Conservation (phyloP, 1,284 basidiomycete species). For the Cryptococcus sp. region DNA sequence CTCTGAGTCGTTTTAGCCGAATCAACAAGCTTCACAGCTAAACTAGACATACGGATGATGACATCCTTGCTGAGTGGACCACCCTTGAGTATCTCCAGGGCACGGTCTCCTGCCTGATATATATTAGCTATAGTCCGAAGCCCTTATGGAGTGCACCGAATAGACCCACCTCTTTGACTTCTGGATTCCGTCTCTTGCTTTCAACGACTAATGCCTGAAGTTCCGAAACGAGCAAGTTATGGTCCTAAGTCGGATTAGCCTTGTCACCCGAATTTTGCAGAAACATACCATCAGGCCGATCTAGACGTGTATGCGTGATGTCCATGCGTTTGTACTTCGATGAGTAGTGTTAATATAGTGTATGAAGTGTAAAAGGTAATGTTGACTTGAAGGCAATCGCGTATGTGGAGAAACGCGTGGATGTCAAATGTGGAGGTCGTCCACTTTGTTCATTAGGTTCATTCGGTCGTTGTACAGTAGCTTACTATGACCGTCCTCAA, state of each 20-base stretch:
- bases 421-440: too few relatives aligned
- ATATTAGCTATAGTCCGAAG: too few relatives aligned
- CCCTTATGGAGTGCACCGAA: too few relatives aligned
- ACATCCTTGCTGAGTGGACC: conserved; percentile 54
- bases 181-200: conserved; percentile 72
- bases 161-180: conserved; percentile 67
- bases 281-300: neutral
- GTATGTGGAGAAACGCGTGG: too few relatives aligned
- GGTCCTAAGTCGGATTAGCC: conserved; percentile 28
- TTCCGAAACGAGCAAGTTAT: conserved; percentile 45
- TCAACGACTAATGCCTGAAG: conserved; percentile 70
- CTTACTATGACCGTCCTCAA: too few relatives aligned
- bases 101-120: conserved; percentile 69
- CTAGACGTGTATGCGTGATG: neutral
- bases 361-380: too few relatives aligned
- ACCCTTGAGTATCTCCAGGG: conserved; percentile 69
- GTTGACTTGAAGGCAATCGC: too few relatives aligned
- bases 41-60: conserved; percentile 36
- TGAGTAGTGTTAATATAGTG: too few relatives aligned
- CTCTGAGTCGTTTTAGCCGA: conserved; percentile 46
- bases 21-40: neutral
- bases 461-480: too few relatives aligned
- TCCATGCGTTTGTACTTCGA: too few relatives aligned
- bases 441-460: too few relatives aligned
- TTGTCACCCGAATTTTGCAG: neutral